Base-by-base conservation (phyloP, 306 rosid species). In the Malus orientalis region DNA sequence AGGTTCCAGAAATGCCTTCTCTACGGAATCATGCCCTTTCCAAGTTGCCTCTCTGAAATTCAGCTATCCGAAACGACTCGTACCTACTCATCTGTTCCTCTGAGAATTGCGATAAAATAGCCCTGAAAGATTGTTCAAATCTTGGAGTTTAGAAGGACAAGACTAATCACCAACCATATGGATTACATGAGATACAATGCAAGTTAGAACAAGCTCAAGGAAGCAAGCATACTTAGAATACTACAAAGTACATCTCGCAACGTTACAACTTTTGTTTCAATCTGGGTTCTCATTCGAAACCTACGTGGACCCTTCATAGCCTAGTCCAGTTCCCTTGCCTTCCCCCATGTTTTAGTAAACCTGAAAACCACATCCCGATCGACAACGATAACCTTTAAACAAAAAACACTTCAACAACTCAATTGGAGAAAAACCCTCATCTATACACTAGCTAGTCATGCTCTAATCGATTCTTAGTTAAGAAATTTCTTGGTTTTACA, bases 41-140 rank as follows among this genome's bases (percentile, higher is more conserved):
- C 98, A 92, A 92, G 82, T 86, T 92, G 70, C 98, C 84, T 80
- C 83, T 96, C 87, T 92, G 98, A 84, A 96, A 96, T 33, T 98
- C 98, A 74, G 97, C 96, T 80, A 97, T 88, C 30, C 99, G 86
- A 61, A 92, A 92, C 11, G 98, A 95, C 77, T 95, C 99, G 8
- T 95, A 95, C 70, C 99, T 83, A 70, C 96, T 95, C 98, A 96
- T 92, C 81, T 96, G 99, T 78, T 87, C 90, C 82, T 91, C 96
- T 10, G 97, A 84, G 80, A 95, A 95, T 51, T 88, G 97, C 1
- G 96, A 89, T 33, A 95, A 83, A 70, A 92, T 89, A 40, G 88
- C 87, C 91, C 98, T 93, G 86, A 69, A 49, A 61, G 65, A 72
- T 36, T 42, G 18, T 15, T 16, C 66, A 73, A 54, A 73, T 22